Percentiles rank a stretch among this genome's conserved stretches.
Evolutionary conservation across 305 asterid genomes (phyloP).

Genomic region (Fraxinus ornus): DNA sequence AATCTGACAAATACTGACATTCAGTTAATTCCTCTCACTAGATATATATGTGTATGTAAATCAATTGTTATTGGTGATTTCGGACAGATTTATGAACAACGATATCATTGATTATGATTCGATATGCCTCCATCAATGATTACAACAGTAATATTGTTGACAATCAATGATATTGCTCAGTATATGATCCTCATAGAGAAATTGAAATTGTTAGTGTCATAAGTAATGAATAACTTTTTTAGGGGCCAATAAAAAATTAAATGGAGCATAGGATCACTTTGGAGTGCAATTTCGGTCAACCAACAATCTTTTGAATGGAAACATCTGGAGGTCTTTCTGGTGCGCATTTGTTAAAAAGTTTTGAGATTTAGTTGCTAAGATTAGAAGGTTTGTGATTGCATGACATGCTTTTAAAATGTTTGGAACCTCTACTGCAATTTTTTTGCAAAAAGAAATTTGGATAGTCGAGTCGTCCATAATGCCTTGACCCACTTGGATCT

Average conservation of each 20-base stretch:
- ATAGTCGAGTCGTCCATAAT: neutral
- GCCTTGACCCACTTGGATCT: neutral
- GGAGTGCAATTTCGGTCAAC: neutral
- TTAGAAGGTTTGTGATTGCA: too few species aligned
- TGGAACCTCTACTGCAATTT: neutral
- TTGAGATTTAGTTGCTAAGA: neutral
- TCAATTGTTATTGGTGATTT: neutral
- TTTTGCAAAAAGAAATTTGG: neutral
- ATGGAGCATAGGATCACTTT: neutral
- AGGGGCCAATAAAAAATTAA: neutral
- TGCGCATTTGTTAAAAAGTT: neutral
- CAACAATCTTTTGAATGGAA: neutral
- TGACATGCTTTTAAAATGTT: too few species aligned
- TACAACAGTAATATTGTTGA: neutral
- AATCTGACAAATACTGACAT: too few species aligned
- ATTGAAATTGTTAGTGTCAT: neutral
- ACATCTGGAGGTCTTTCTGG: neutral
- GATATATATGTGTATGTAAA: neutral
- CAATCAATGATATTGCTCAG: neutral
- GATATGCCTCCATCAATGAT: neutral
- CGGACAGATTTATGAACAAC: neutral
- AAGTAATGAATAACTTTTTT: neutral
- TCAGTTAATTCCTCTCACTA: neutral
- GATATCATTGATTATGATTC: neutral
- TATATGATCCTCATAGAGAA: neutral